Conservation (phyloP, 768 basidiomycete genomes). For the Boletus rubropictus region DNA sequence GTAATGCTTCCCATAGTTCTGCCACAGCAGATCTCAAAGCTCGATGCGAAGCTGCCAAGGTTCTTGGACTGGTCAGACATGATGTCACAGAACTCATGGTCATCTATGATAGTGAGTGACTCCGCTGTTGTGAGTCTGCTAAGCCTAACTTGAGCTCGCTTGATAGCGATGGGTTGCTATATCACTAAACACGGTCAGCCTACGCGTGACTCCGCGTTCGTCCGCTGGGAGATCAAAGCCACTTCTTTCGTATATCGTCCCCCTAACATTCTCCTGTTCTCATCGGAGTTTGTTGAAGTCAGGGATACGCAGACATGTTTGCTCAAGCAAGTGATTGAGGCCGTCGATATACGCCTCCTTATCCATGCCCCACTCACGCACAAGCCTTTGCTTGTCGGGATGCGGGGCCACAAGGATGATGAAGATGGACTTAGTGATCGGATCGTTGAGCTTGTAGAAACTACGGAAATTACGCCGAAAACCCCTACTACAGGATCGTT, state of each 20-base stretch:
- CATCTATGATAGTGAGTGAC: constrained; percentile 62
- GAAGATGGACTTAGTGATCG: constrained; percentile 53
- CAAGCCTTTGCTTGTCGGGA: constrained; percentile 55
- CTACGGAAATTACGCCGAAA: constrained; percentile 48
- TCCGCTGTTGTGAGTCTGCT: background rate
- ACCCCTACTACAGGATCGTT: constrained; percentile 22
- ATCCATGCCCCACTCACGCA: constrained; percentile 32
- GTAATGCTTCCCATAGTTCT: constrained; percentile 33
- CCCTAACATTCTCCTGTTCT: constrained; percentile 66
- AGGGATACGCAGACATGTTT: constrained; percentile 57
- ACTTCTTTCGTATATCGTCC: constrained; percentile 56
- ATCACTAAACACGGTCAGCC: constrained; percentile 67
- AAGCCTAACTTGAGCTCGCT: constrained; percentile 1
- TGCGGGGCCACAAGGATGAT: constrained; percentile 57
- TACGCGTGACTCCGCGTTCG: constrained; percentile 52
- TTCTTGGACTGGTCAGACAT: constrained; percentile 61
- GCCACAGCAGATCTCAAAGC: constrained; percentile 50
- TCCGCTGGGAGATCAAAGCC: constrained; percentile 76
- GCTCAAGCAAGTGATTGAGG: constrained; percentile 82
- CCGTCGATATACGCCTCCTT: constrained; percentile 59
- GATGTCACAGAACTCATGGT: constrained; percentile 56
- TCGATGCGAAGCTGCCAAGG: constrained; percentile 51
- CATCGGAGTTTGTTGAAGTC: constrained; percentile 69
- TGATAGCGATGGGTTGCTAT: constrained; percentile 67
- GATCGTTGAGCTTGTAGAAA: constrained; percentile 65